phyloP scores from a whole-genome alignment of 169 alveolate species.

The Besnoitia besnoiti region DNA sequence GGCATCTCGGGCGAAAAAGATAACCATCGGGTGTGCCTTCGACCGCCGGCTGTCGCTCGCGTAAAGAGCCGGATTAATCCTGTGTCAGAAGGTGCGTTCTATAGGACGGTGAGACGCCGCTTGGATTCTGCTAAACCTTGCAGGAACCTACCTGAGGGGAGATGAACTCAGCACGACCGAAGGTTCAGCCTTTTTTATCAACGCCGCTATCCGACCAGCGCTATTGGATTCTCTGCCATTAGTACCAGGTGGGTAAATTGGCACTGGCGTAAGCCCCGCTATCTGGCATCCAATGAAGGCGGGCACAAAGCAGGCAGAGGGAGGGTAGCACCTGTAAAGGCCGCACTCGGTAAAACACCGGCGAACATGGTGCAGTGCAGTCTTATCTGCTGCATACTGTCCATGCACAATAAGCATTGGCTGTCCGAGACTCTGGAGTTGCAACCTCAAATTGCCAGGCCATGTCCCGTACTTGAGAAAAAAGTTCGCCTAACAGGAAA shows the following conservation, averaged over 20 bases:
- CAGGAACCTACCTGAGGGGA: slow-evolving; percentile 13
- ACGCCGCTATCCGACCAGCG: not conserved
- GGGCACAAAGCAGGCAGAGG: slow-evolving; percentile 67
- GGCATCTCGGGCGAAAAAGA: no score
- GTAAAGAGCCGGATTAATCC: no score
- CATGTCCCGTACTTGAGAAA: no score
- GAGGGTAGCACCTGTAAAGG: slow-evolving; percentile 67
- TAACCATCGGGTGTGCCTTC: no score
- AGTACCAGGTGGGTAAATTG: slow-evolving; percentile 74
- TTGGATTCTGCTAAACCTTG: no score
- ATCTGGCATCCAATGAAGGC: slow-evolving; percentile 71
- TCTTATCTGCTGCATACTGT: no score
- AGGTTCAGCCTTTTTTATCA: not conserved
- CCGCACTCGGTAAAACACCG: not conserved
- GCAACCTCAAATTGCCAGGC: no score
- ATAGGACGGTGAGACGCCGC: no score
- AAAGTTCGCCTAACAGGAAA: not conserved
- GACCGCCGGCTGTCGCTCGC: no score
- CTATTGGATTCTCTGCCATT: slow-evolving; percentile 18
- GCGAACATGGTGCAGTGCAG: not conserved
- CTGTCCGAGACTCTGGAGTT: no score
- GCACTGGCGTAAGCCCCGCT: slow-evolving; percentile 70
- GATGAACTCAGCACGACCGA: not conserved
- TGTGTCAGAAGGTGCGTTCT: no score
- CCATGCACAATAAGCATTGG: no score